Conservation (phyloP, 2,329 filamentous ascomycete genomes). For the Lasiodiplodia theobromae region DNA sequence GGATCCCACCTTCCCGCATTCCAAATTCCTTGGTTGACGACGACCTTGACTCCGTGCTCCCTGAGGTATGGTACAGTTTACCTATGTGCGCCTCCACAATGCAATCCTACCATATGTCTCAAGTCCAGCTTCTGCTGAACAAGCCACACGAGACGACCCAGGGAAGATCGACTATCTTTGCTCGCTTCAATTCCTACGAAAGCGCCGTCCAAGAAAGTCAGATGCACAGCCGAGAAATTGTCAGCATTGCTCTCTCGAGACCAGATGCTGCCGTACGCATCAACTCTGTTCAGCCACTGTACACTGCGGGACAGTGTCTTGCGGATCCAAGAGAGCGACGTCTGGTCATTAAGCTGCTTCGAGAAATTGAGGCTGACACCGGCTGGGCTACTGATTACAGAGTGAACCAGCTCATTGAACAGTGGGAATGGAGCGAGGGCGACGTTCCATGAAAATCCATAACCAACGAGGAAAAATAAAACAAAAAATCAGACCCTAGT, state of each 20-base stretch:
- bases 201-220: slow-evolving; percentile 63
- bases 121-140: slow-evolving; percentile 67
- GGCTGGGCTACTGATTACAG: slow-evolving; percentile 71
- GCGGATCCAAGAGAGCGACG: slow-evolving; percentile 61
- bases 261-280: slow-evolving; percentile 65
- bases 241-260: slow-evolving; percentile 65
- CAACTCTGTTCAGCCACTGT: slow-evolving; percentile 65
- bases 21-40: slow-evolving; percentile 36
- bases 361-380: slow-evolving; percentile 67
- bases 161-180: slow-evolving; percentile 59
- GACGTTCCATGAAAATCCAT: slow-evolving; percentile 21
- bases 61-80: slow-evolving; percentile 69
- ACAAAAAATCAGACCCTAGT: background rate
- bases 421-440: slow-evolving; percentile 46
- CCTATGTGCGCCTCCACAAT: slow-evolving; percentile 71
- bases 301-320: slow-evolving; percentile 68
- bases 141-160: slow-evolving; percentile 64
- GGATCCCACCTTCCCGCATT: slow-evolving; percentile 49
- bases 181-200: slow-evolving; percentile 63
- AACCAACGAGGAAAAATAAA: background rate
- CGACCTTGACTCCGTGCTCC: slow-evolving; percentile 51
- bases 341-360: slow-evolving; percentile 62
- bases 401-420: slow-evolving; percentile 59
- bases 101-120: slow-evolving; percentile 70
- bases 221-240: slow-evolving; percentile 67